A percentile compares a stretch with the other conserved stretches of the same genome.
phyloP scores from a whole-genome alignment of 139 green algal species.

The Asterochloris sp. region DNA sequence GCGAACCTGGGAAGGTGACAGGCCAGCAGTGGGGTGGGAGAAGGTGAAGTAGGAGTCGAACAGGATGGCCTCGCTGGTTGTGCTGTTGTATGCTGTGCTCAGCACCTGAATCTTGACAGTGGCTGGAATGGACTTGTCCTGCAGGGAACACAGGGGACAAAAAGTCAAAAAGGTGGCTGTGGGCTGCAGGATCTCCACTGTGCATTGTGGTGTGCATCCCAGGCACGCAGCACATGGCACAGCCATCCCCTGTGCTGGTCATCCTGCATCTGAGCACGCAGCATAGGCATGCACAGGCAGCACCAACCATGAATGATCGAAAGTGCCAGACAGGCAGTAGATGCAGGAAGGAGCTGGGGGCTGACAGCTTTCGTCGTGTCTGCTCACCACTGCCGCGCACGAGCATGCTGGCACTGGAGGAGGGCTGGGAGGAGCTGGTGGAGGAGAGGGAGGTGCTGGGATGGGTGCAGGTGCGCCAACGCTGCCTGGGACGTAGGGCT shows the following conservation, averaged over 20 bases:
- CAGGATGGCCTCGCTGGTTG: slow-evolving; percentile 2
- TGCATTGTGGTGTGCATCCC: too few species aligned
- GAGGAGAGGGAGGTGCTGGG: neutral
- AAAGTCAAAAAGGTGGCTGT: too few species aligned
- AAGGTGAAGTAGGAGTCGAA: slow-evolving; percentile 17
- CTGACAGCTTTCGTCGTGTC: too few species aligned
- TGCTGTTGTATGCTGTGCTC: slow-evolving; percentile 16
- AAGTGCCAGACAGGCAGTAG: too few species aligned
- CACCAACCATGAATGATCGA: too few species aligned
- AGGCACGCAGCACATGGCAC: too few species aligned
- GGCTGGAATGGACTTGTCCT: slow-evolving; percentile 1
- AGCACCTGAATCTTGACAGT: slow-evolving; percentile 16
- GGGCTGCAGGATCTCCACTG: too few species aligned
- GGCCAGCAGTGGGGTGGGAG: slow-evolving; percentile 7
- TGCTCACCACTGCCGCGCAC: too few species aligned
- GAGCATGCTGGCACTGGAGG: slow-evolving; percentile 1
- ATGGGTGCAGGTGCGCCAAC: neutral
- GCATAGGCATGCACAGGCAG: too few species aligned
- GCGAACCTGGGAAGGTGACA: slow-evolving; percentile 5
- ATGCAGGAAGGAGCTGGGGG: too few species aligned
- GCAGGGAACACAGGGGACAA: neutral
- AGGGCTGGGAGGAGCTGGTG: neutral
- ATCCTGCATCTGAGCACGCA: too few species aligned
- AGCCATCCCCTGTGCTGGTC: too few species aligned
- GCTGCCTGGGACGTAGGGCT: neutral